Evolutionary conservation across 495 filamentous ascomycete species (phyloP).

Genomic region (Aspergillus funiculosus): DNA sequence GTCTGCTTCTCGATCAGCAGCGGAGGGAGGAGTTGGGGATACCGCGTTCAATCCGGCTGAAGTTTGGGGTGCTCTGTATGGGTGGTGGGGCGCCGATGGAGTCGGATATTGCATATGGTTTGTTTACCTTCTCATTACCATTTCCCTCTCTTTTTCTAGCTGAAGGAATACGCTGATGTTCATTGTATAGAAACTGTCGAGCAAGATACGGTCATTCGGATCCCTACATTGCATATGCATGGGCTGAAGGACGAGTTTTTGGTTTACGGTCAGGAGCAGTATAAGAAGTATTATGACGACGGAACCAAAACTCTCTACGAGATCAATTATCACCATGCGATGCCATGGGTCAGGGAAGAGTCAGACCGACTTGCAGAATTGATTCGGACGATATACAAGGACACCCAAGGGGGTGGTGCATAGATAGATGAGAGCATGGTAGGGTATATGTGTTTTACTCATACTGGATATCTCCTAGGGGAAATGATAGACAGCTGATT

Average conservation of each 20-base stretch:
- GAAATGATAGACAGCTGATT: no score
- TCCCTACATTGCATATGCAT: slow-evolving; percentile 62
- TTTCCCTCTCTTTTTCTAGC: neutral
- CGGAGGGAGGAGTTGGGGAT: slow-evolving; percentile 27
- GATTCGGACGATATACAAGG: slow-evolving; percentile 12
- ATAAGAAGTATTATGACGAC: slow-evolving; percentile 44
- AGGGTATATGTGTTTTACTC: no score
- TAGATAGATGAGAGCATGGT: neutral
- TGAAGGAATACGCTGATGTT: neutral
- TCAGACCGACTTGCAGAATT: slow-evolving; percentile 9
- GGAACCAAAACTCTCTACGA: slow-evolving; percentile 44
- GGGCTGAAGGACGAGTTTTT: slow-evolving; percentile 52
- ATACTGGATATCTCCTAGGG: no score
- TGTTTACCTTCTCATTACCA: slow-evolving; percentile 1
- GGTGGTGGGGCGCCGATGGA: slow-evolving; percentile 22
- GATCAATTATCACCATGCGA: slow-evolving; percentile 23
- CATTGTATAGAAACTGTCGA: neutral
- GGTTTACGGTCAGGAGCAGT: slow-evolving; percentile 45
- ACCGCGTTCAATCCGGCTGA: neutral
- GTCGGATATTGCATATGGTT: slow-evolving; percentile 17
- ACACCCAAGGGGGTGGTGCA: neutral
- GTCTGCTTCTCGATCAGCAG: slow-evolving; percentile 45
- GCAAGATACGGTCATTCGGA: slow-evolving; percentile 4
- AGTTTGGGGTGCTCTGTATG: slow-evolving; percentile 37
- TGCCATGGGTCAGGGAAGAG: slow-evolving; percentile 18